phyloP scores from a whole-genome alignment of 371 early-diverging fungal species.

The Furculomyces boomerangus region DNA sequence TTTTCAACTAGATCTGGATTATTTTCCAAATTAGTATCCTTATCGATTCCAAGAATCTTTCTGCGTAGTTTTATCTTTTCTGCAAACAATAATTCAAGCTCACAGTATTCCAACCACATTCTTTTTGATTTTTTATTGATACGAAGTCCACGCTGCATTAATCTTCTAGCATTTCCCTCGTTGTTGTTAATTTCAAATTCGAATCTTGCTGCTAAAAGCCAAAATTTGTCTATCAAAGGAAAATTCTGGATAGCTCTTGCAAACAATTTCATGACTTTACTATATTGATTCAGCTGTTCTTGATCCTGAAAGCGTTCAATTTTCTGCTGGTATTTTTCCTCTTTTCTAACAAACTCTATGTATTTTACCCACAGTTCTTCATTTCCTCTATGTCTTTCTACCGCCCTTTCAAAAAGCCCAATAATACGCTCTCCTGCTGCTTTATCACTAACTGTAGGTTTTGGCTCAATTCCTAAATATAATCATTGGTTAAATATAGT shows the following conservation, averaged over 20 bases:
- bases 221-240: slow-evolving; percentile 58
- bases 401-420: slow-evolving; percentile 57
- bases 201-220: slow-evolving; percentile 81
- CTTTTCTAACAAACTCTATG: slow-evolving; percentile 51
- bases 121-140: slow-evolving; percentile 45
- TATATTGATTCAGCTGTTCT: slow-evolving; percentile 6
- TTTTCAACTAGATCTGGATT: slow-evolving; percentile 22
- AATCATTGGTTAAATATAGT: background rate
- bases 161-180: slow-evolving; percentile 54
- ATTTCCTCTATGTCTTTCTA: slow-evolving; percentile 65
- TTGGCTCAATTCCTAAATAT: background rate
- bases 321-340: slow-evolving; percentile 5
- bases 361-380: slow-evolving; percentile 76
- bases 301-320: slow-evolving; percentile 7
- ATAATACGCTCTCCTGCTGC: slow-evolving; percentile 37
- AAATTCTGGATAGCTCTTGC: slow-evolving; percentile 67
- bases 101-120: slow-evolving; percentile 86
- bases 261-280: slow-evolving; percentile 43
- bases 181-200: slow-evolving; percentile 72
- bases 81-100: slow-evolving; percentile 72
- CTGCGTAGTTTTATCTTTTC: slow-evolving; percentile 70
- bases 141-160: slow-evolving; percentile 77
- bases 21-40: slow-evolving; percentile 20
- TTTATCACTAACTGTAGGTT: slow-evolving; percentile 14
- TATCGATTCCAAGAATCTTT: slow-evolving; percentile 49